Evolutionary conservation across 2,329 filamentous ascomycete genomes (phyloP).

Genomic region (Elsinoe necatrix): DNA sequence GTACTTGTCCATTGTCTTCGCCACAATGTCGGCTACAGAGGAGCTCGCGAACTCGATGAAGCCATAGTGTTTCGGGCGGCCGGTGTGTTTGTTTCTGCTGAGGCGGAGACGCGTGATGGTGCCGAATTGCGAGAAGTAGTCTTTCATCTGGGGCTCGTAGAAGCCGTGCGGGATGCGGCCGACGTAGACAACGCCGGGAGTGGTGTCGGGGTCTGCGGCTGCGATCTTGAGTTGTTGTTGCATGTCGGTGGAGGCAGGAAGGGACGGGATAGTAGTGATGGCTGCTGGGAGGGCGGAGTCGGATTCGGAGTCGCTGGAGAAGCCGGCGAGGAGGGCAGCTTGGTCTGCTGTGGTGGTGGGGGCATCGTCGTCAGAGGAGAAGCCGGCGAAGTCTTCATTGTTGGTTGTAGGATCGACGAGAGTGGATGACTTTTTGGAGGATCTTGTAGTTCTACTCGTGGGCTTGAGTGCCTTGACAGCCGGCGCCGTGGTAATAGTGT

Average conservation of each 20-base stretch:
- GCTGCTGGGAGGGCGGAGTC: conserved; percentile 31
- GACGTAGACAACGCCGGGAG: conserved; percentile 77
- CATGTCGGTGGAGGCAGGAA: conserved; percentile 27
- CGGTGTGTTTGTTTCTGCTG: conserved; percentile 86
- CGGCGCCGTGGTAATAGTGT: too few species aligned
- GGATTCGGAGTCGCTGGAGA: conserved; percentile 39
- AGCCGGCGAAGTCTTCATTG: conserved; percentile 19
- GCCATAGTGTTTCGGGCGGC: conserved; percentile 84
- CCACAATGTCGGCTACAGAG: conserved; percentile 82
- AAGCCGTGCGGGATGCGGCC: conserved; percentile 90
- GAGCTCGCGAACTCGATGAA: conserved; percentile 78
- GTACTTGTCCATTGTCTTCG: conserved; percentile 96
- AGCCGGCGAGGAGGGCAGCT: conserved; percentile 44
- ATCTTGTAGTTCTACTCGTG: not conserved
- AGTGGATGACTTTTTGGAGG: conserved; percentile 15
- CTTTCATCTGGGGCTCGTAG: conserved; percentile 91
- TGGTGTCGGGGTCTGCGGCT: conserved; percentile 42
- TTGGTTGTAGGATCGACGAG: conserved; percentile 17
- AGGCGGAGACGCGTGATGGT: conserved; percentile 69
- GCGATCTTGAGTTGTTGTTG: conserved; percentile 42
- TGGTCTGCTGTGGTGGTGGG: conserved; percentile 36
- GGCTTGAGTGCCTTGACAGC: not conserved
- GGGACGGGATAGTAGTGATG: conserved; percentile 29
- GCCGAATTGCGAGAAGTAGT: conserved; percentile 92
- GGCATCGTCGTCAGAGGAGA: conserved; percentile 24